A percentile compares a stretch with the other conserved stretches of the same genome.
phyloP scores from a whole-genome alignment of 495 filamentous ascomycete genomes.

The Aspergillus hancockii region DNA sequence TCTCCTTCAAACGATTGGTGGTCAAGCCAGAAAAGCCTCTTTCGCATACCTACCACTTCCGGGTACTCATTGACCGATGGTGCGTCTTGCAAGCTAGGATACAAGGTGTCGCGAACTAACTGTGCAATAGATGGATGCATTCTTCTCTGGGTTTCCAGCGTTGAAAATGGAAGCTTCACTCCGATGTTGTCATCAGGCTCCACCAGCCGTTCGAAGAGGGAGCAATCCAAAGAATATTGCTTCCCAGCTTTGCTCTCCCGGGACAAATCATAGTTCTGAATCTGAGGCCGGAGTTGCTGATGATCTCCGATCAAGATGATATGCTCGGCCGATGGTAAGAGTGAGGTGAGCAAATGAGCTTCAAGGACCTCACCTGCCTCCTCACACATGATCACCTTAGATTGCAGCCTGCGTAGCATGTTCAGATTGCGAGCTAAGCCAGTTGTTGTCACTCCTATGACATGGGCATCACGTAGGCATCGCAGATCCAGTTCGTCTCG shows the following conservation, averaged over 20 bases:
- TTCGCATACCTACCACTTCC: conserved; percentile 62
- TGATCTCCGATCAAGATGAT: conserved; percentile 79
- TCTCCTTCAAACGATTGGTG: conserved; percentile 59
- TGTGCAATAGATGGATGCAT: conserved; percentile 74
- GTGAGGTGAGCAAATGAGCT: conserved; percentile 64
- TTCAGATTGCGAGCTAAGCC: conserved; percentile 68
- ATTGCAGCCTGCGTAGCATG: conserved; percentile 57
- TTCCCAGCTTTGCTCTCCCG: conserved; percentile 56
- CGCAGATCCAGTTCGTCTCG: conserved; percentile 39
- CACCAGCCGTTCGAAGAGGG: conserved; percentile 70
- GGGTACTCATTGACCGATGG: conserved; percentile 54
- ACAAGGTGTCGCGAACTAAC: conserved; percentile 60
- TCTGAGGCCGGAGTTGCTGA: conserved; percentile 67
- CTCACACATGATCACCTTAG: conserved; percentile 74
- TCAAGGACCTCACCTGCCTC: conserved; percentile 81
- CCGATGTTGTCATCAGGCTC: conserved; percentile 23
- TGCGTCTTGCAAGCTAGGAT: conserved; percentile 64
- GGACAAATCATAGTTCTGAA: conserved; percentile 64
- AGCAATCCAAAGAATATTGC: conserved; percentile 63
- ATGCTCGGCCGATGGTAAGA: conserved; percentile 72
- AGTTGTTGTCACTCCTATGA: conserved; percentile 78
- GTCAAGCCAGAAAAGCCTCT: conserved; percentile 73
- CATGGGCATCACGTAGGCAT: conserved; percentile 40
- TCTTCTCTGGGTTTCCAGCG: conserved; percentile 67
- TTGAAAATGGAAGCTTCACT: conserved; percentile 52